Evolutionary conservation across 768 basidiomycete species (phyloP), one percentile per base, ranked within the genome.

Genomic region (Hygrophorus russula): DNA sequence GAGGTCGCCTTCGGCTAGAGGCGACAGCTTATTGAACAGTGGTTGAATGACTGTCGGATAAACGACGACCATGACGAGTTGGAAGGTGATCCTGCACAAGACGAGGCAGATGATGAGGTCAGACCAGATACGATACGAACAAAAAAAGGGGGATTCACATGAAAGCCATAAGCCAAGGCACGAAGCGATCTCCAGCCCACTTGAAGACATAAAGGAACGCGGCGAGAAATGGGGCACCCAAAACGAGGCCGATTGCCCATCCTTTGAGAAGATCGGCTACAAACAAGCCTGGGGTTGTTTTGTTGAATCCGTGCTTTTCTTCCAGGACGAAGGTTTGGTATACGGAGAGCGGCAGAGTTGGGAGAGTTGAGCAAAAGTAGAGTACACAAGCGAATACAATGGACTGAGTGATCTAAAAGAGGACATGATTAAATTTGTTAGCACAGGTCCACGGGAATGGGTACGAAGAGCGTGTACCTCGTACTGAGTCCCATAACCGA

Each of bases 241-340:
- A 67, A 34, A 61, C 73, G 45, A 82, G 71, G 8, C 74, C 77
- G 41, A 94, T 58, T 8, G 64, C 63, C 82, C 80, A 90, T 27
- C 78, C 70, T 60, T 96, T 97, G 54, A 93, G 24, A 30, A 87
- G 57, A 60, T 99, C 94, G 2, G 71, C 63, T 41, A 91, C 58
- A 60, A 88, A 98, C 3, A 93, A 65, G 12, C 53, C 53, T 1
- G 77, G 74, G 0, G 91, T 88, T 4, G 80, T 92, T 65, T 98
- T 96, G 73, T 98, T 99, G 71, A 97, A 98, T 0, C 93, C 93
- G 50, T 96, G 90, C 50, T 82, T 84, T 58, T 94, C 84, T 63
- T 98, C 96, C 31, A 98, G 70, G 4, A 92, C 84, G 56, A 99
- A 99, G 2, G 90, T 96, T 47, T 79, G 74, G 65, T 96, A 97